Evolutionary conservation across 345 rosid genomes (phyloP).

Genomic region (Syzygium oleosum): DNA sequence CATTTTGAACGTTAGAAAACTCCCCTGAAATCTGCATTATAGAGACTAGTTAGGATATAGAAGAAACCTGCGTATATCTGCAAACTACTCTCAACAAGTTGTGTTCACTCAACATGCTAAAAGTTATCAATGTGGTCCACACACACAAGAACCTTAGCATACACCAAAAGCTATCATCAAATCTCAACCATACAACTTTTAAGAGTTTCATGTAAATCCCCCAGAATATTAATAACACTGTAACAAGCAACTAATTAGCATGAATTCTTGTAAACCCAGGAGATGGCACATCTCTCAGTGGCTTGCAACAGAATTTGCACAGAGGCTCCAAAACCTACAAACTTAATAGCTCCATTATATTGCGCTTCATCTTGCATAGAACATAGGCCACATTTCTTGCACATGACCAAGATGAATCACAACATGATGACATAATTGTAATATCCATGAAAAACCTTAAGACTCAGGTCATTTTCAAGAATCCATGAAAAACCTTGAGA

Average conservation of each 20-base stretch:
- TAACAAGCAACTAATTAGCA: neutral
- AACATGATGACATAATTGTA: neutral
- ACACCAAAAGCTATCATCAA: neutral
- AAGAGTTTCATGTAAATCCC: neutral
- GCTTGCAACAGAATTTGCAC: neutral
- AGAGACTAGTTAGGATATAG: slow-evolving; percentile 2
- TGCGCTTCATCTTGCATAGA: neutral
- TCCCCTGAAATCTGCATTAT: slow-evolving; percentile 74
- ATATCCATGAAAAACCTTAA: neutral
- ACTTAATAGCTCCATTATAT: neutral
- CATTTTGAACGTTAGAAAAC: slow-evolving; percentile 60
- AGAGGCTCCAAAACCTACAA: neutral
- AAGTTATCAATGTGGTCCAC: neutral
- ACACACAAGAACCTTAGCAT: neutral
- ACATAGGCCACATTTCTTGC: neutral
- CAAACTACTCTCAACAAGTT: neutral
- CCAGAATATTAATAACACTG: neutral
- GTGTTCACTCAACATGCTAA: neutral
- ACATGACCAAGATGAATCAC: neutral
- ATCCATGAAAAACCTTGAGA: neutral
- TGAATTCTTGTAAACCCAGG: neutral
- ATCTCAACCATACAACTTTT: neutral
- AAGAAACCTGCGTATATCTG: neutral
- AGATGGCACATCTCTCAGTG: neutral
- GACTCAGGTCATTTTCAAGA: neutral